These are phyloP conservation scores for Hymenoscyphus scutula DNA, from an alignment of 2,329 filamentous ascomycete species.

Conservation along the genomic window DNA sequence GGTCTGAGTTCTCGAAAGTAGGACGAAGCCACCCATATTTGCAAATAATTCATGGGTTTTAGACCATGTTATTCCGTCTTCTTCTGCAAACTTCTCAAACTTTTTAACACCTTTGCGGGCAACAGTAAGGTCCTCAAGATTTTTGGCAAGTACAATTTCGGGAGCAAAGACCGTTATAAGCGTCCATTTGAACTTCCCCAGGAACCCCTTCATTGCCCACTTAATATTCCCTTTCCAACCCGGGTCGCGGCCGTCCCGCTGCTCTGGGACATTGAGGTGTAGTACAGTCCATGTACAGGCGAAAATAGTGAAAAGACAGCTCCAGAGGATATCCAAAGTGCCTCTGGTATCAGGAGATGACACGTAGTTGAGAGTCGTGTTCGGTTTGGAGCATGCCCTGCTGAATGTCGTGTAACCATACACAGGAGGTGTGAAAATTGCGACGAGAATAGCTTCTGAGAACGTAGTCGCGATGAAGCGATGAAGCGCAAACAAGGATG, in stretches of 20 bases:
- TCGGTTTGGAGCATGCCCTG: conserved; percentile 12
- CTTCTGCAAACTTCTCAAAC: conserved; percentile 8
- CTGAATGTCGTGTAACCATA: conserved; percentile 14
- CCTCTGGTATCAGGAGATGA: conserved; percentile 2
- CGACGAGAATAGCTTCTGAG: not conserved
- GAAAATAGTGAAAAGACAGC: conserved; percentile 23
- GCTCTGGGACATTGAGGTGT: conserved; percentile 26
- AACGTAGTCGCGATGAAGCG: not conserved
- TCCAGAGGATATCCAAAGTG: conserved; percentile 9
- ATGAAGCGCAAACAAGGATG: not conserved
- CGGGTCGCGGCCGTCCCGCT: conserved; percentile 9
- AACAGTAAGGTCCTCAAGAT: conserved; percentile 8
- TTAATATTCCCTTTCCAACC: conserved; percentile 9
- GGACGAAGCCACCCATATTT: conserved; percentile 24
- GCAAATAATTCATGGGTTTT: conserved; percentile 21
- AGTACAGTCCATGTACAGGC: conserved; percentile 27
- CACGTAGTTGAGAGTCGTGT: conserved; percentile 8
- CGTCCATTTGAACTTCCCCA: conserved; percentile 18
- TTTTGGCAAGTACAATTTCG: conserved; percentile 16
- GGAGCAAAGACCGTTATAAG: conserved; percentile 15
- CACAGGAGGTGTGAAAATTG: not conserved
- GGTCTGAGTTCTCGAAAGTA: not conserved
- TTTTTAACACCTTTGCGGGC: conserved; percentile 7
- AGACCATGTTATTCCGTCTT: conserved; percentile 19
- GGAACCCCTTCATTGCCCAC: not conserved